Evolutionary conservation across 306 rosid genomes (phyloP).

Genomic region (Sphenostylis stenocarpa): DNA sequence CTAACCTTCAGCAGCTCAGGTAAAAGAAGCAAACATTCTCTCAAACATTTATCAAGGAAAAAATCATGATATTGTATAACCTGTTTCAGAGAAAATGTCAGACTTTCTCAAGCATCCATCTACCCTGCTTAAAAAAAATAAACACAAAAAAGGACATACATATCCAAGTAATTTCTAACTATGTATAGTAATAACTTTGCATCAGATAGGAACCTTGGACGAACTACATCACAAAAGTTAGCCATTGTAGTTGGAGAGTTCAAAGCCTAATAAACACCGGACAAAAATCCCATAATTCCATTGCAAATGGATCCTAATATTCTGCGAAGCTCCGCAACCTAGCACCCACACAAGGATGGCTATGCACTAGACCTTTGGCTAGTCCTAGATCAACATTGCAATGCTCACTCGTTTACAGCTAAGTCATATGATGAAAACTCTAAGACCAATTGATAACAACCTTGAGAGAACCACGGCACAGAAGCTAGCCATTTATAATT

Average conservation of each 20-base stretch:
- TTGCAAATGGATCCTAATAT: background rate
- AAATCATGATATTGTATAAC: conserved; percentile 92
- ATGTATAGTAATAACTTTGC: background rate
- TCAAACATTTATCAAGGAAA: conserved; percentile 90
- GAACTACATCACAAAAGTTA: background rate
- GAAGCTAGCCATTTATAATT: background rate
- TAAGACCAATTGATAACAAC: background rate
- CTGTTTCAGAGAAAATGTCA: conserved; percentile 59
- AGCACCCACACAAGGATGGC: background rate
- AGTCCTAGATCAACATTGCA: background rate
- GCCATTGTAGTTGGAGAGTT: background rate
- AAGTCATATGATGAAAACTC: background rate
- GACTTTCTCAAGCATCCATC: conserved; percentile 23
- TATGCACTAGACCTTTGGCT: background rate
- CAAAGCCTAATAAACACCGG: background rate
- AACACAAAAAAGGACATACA: background rate
- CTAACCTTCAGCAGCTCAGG: conserved; percentile 93
- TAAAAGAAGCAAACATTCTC: conserved; percentile 91
- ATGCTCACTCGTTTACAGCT: background rate
- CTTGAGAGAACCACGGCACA: background rate
- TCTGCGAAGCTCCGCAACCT: background rate
- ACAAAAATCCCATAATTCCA: background rate
- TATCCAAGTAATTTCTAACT: background rate
- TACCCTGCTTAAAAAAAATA: background rate
- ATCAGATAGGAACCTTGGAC: background rate